These are phyloP conservation scores for Saxophila tyrrhenica DNA, from an alignment of 495 filamentous ascomycete species.

Conservation along the genomic window DNA sequence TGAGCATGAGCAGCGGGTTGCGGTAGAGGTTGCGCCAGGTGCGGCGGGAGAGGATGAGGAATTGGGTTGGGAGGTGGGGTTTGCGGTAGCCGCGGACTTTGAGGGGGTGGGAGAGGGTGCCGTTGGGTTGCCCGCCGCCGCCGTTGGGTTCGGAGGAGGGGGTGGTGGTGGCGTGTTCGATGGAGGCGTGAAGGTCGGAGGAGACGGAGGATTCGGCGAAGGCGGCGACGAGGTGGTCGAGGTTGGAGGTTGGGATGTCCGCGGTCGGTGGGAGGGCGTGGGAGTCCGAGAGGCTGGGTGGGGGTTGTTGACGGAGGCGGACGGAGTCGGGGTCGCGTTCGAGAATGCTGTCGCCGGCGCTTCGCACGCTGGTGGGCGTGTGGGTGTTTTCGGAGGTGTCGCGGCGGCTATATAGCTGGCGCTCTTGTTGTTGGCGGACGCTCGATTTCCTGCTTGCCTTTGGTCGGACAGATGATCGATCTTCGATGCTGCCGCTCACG, in stretches of 20 bases:
- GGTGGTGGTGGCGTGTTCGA: slow-evolving; percentile 48
- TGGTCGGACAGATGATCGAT: slow-evolving; percentile 42
- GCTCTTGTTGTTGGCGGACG: slow-evolving; percentile 70
- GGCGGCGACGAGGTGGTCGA: slow-evolving; percentile 67
- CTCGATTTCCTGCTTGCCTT: slow-evolving; percentile 59
- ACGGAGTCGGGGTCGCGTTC: slow-evolving; percentile 40
- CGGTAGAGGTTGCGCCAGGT: slow-evolving; percentile 98
- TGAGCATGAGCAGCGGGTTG: slow-evolving; percentile 97
- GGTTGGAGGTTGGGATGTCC: slow-evolving; percentile 52
- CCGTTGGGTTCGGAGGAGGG: slow-evolving; percentile 57
- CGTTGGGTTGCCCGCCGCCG: slow-evolving; percentile 46
- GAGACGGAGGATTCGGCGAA: slow-evolving; percentile 75
- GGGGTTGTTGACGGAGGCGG: slow-evolving; percentile 54
- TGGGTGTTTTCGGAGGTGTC: slow-evolving; percentile 34
- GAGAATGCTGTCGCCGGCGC: slow-evolving; percentile 43
- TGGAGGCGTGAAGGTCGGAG: slow-evolving; percentile 66
- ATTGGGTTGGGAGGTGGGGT: slow-evolving; percentile 66
- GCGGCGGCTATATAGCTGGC: slow-evolving; percentile 79
- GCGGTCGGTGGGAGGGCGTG: slow-evolving; percentile 68
- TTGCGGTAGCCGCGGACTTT: slow-evolving; percentile 71
- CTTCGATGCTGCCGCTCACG: slow-evolving; percentile 53
- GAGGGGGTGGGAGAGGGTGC: slow-evolving; percentile 33
- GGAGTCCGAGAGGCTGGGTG: slow-evolving; percentile 57
- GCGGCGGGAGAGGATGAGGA: slow-evolving; percentile 73
- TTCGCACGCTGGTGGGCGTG: slow-evolving; percentile 26